Percentiles rank a stretch among this genome's conserved stretches.
Evolutionary conservation across 768 basidiomycete species (phyloP).

Genomic region (Panellus pusillus): DNA sequence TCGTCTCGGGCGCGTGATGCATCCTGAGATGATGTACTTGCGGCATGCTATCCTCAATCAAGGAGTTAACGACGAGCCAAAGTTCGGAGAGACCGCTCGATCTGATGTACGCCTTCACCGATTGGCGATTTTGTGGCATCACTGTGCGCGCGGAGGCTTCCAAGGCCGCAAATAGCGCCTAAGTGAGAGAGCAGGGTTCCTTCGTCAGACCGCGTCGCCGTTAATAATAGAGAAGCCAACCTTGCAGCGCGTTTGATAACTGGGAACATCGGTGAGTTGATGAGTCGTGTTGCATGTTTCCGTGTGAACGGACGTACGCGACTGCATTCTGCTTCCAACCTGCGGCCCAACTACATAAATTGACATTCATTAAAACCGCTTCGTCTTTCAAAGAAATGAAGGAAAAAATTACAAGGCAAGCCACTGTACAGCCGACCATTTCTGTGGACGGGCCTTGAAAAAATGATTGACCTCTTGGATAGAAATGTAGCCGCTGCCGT

Average conservation of each 20-base stretch:
- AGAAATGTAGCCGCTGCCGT: constrained; percentile 26
- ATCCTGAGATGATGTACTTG: neutral
- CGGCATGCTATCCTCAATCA: neutral
- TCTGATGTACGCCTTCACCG: constrained; percentile 17
- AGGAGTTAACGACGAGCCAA: constrained; percentile 18
- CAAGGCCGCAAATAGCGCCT: constrained; percentile 12
- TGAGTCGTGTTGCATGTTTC: no score
- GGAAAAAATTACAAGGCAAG: constrained; percentile 14
- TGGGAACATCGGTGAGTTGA: neutral
- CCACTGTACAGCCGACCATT: constrained; percentile 27
- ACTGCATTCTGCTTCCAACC: constrained; percentile 29
- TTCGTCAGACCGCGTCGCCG: neutral
- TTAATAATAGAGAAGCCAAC: neutral
- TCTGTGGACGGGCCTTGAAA: constrained; percentile 22
- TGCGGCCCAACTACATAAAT: constrained; percentile 26
- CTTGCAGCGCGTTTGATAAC: constrained; percentile 14
- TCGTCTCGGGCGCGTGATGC: constrained; percentile 8
- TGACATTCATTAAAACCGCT: neutral
- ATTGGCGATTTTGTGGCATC: constrained; percentile 16
- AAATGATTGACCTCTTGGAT: constrained; percentile 27
- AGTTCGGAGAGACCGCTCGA: constrained; percentile 20
- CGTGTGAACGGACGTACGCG: constrained; percentile 13
- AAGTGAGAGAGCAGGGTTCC: neutral
- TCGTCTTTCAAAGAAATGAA: neutral
- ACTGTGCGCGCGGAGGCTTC: constrained; percentile 17